These are phyloP conservation scores for Chlorociboria aeruginascens DNA, from an alignment of 495 filamentous ascomycete genomes.

Conservation along the genomic window DNA sequence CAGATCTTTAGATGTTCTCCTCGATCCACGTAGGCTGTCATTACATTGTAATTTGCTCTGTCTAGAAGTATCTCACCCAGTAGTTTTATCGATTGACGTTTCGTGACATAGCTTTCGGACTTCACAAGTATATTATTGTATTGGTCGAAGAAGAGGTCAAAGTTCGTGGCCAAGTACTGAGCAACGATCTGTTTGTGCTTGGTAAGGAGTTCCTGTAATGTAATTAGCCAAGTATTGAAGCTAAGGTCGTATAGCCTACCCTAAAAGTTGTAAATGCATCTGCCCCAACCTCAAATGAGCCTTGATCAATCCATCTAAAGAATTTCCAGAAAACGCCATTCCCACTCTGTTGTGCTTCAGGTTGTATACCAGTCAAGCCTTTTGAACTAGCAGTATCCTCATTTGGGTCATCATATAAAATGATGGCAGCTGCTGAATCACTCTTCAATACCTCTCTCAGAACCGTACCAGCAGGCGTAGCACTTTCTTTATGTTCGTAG, in stretches of 20 bases:
- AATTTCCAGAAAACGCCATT: conserved; percentile 93
- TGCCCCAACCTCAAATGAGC: conserved; percentile 90
- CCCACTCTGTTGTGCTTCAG: conserved; percentile 53
- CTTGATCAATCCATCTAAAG: conserved; percentile 92
- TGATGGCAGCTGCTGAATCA: conserved; percentile 75
- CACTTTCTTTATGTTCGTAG: conserved; percentile 82
- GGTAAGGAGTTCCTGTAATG: conserved; percentile 78
- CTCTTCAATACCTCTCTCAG: conserved; percentile 86
- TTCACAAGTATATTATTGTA: conserved; percentile 85
- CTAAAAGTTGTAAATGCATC: conserved; percentile 96
- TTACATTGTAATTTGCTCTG: conserved; percentile 91
- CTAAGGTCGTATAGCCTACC: conserved; percentile 34
- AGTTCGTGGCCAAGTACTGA: conserved; percentile 75
- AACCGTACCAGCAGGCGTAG: conserved; percentile 83
- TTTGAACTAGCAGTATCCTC: conserved; percentile 37
- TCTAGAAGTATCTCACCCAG: conserved; percentile 92
- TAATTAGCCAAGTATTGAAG: conserved; percentile 43
- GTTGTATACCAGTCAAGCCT: conserved; percentile 54
- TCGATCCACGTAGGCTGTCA: conserved; percentile 92
- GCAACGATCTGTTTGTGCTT: conserved; percentile 86
- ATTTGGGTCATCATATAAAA: conserved; percentile 80
- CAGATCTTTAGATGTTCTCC: conserved; percentile 93
- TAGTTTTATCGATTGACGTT: conserved; percentile 94
- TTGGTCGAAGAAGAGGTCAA: conserved; percentile 76
- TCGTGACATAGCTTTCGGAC: conserved; percentile 93